These are phyloP conservation scores for Sutorius australiensis DNA, from an alignment of 768 basidiomycete genomes.

Conservation along the genomic window DNA sequence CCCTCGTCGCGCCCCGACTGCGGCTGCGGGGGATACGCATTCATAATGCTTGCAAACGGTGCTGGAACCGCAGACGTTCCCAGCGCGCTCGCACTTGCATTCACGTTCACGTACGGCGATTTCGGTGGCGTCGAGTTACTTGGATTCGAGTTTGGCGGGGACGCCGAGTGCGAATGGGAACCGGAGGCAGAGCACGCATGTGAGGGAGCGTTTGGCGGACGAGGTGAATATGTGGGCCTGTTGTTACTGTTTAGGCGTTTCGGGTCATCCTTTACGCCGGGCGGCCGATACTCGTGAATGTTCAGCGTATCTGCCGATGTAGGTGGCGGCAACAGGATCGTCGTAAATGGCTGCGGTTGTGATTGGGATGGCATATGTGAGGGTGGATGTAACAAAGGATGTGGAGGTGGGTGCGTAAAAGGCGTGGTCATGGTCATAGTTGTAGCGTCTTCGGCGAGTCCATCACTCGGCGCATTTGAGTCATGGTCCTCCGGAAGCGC, in stretches of 20 bases:
- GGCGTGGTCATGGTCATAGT: conserved; percentile 5
- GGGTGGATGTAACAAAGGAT: conserved; percentile 3
- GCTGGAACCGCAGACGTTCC: conserved; percentile 39
- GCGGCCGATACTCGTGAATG: conserved; percentile 33
- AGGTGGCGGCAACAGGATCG: conserved; percentile 32
- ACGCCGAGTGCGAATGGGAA: conserved; percentile 15
- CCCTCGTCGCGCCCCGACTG: conserved; percentile 18
- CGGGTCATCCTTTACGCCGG: conserved; percentile 18
- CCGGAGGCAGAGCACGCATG: not conserved
- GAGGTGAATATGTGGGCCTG: conserved; percentile 3
- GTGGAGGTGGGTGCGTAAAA: conserved; percentile 18
- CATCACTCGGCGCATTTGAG: conserved; percentile 11
- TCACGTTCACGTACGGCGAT: conserved; percentile 7
- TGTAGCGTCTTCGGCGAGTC: conserved; percentile 22
- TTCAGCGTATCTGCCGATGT: conserved; percentile 24
- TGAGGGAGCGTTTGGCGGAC: conserved; percentile 11
- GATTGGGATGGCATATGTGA: conserved; percentile 22
- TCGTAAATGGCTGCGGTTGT: conserved; percentile 26
- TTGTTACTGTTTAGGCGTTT: conserved; percentile 17
- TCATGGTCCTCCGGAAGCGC: conserved; percentile 64
- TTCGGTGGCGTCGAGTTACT: conserved; percentile 22
- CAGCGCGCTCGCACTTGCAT: conserved; percentile 1
- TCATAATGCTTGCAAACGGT: conserved; percentile 67
- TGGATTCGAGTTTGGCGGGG: conserved; percentile 24
- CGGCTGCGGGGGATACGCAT: conserved; percentile 49